These are phyloP conservation scores for Zizania palustris DNA, from an alignment of 202 grass and related monocot species.

Conservation along the genomic window DNA sequence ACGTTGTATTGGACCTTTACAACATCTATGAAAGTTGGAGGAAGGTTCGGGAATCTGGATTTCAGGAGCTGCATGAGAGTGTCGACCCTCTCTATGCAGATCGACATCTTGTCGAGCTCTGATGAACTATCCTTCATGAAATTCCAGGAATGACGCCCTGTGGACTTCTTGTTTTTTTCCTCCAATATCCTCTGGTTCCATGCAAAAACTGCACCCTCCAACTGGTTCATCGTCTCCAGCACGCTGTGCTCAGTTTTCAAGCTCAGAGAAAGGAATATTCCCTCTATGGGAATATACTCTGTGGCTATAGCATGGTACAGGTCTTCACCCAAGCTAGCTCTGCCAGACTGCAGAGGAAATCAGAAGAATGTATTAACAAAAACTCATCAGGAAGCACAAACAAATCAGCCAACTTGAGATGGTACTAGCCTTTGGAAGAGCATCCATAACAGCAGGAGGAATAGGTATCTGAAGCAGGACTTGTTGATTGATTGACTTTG, in stretches of 20 bases:
- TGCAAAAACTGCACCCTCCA: conserved; percentile 80
- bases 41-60: conserved; percentile 77
- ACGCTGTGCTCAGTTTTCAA: conserved; percentile 80
- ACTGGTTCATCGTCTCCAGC: conserved; percentile 76
- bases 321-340: conserved; percentile 84
- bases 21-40: conserved; percentile 80
- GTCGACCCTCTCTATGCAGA: conserved; percentile 67
- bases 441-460: conserved; percentile 66
- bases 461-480: conserved; percentile 79
- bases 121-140: conserved; percentile 73
- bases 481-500: conserved; percentile 92
- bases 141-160: conserved; percentile 67
- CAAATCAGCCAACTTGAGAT: conserved; percentile 2
- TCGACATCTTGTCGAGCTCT: conserved; percentile 63
- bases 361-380: not conserved
- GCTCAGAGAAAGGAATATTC: conserved; percentile 83
- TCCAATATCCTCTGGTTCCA: conserved; percentile 77
- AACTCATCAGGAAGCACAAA: not conserved
- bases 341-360: conserved; percentile 70
- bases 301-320: conserved; percentile 75
- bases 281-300: conserved; percentile 73
- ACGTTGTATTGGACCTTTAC: conserved; percentile 87
- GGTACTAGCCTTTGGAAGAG: conserved; percentile 84
- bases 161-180: conserved; percentile 60
- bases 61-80: conserved; percentile 77